phyloP scores from a whole-genome alignment of 2,329 filamentous ascomycete species.

The Aspergillus fumigatiaffinis region DNA sequence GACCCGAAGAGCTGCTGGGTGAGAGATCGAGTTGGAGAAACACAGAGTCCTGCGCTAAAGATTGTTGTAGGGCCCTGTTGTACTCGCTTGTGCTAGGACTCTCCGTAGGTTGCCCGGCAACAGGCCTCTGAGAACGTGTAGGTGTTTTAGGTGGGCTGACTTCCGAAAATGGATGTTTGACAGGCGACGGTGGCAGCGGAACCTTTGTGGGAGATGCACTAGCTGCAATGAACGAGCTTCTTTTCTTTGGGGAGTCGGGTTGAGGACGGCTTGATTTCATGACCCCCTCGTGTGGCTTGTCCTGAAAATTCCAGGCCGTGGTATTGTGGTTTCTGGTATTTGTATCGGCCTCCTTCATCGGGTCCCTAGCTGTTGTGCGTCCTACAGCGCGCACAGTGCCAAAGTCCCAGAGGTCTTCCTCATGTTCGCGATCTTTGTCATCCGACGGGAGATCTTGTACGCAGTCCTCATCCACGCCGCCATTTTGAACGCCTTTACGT shows the following conservation, averaged over 20 bases:
- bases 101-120: slow-evolving; percentile 26
- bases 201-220: slow-evolving; percentile 56
- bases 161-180: slow-evolving; percentile 51
- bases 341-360: slow-evolving; percentile 75
- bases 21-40: slow-evolving; percentile 36
- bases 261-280: slow-evolving; percentile 43
- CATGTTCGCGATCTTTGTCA: slow-evolving; percentile 49
- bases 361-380: slow-evolving; percentile 60
- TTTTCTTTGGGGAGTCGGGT: slow-evolving; percentile 55
- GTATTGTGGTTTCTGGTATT: slow-evolving; percentile 63
- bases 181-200: slow-evolving; percentile 58
- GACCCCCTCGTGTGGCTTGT: slow-evolving; percentile 23
- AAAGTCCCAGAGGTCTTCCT: slow-evolving; percentile 94
- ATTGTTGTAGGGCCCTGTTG: slow-evolving; percentile 39
- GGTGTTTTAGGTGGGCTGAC: slow-evolving; percentile 45
- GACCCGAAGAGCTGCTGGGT: slow-evolving; percentile 14
- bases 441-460: slow-evolving; percentile 37
- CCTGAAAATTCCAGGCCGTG: slow-evolving; percentile 30
- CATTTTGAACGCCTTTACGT: slow-evolving; percentile 64
- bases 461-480: slow-evolving; percentile 62
- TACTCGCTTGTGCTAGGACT: slow-evolving; percentile 39
- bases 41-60: slow-evolving; percentile 39
- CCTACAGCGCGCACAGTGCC: slow-evolving; percentile 85
- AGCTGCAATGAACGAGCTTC: slow-evolving; percentile 34
- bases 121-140: slow-evolving; percentile 43